Evolutionary conservation across 164 flowering plant species (phyloP), one percentile per base, ranked within the genome.

Genomic region (Kingdonia uniflora): DNA sequence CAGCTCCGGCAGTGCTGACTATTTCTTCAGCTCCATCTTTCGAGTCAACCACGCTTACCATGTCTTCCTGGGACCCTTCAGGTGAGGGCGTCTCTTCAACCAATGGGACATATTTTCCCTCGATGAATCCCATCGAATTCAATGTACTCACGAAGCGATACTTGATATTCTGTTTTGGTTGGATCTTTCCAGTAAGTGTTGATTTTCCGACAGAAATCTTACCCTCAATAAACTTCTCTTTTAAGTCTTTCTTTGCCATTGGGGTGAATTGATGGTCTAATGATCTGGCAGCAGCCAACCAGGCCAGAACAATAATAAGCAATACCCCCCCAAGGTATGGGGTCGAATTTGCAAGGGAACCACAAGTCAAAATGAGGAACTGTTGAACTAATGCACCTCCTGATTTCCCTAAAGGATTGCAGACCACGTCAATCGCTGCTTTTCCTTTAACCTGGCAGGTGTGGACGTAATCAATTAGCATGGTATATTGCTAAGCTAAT

Each of bases 381-480:
- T 65, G 69, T 45, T 65, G 69, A 39, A 65, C 60, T 54, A 65
- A 60, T 5, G 69, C 69, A 17, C 69, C 69, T 17, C 69, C 69
- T 19, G 69, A 65, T 52, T 65, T 65, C 44, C 69, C 69, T 24
- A 65, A 16, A 20, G 69, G 69, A 47, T 65, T 65, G 65, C 69
- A 65, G 17, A 65, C 69, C 13, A 65, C 65, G 56, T 65, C 69
- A 56, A 65, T 65, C 11, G 69, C 69, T 22, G 69, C 69, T 47
- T 65, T 65, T 21, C 69, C 69, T 61, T 65, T 65, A n/a, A 65
- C 61, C 69, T 65, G 56, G n/a, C 26, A 50, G 19, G 35, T 19
- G 25, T 0, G 21, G 12, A n/a, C 11, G 11, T 19, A 14, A 33
- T 44, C 51, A 16, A 56, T 51, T 44, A 56, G 60, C 46, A 35